phyloP scores from a whole-genome alignment of 352 stramenopile species.

The Globisporangium paddicum region DNA sequence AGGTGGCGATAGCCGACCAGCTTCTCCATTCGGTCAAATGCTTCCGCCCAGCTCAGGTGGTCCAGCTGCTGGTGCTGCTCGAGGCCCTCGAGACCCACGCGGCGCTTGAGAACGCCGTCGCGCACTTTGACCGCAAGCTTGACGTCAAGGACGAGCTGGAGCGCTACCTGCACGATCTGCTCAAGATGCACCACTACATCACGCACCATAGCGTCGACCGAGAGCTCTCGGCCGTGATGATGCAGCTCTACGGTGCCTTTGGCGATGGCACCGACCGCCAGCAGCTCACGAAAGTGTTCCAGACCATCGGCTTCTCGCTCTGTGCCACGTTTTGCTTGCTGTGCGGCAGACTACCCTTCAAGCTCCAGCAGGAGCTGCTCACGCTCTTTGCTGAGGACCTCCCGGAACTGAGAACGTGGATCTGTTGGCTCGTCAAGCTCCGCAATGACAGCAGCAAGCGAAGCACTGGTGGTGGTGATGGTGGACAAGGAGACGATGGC shows the following conservation, averaged over 20 bases:
- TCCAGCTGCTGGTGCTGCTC: slow-evolving; percentile 29
- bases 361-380: slow-evolving; percentile 52
- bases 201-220: slow-evolving; percentile 29
- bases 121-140: slow-evolving; percentile 50
- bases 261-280: slow-evolving; percentile 37
- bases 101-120: slow-evolving; percentile 10
- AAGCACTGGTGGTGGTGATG: neutral
- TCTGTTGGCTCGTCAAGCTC: slow-evolving; percentile 32
- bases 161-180: slow-evolving; percentile 48
- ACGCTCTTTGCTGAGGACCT: slow-evolving; percentile 40
- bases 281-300: slow-evolving; percentile 48
- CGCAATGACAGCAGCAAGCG: slow-evolving; percentile 6
- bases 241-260: slow-evolving; percentile 40
- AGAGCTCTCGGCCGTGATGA: slow-evolving; percentile 17
- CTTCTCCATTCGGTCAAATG: slow-evolving; percentile 29
- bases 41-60: slow-evolving; percentile 40
- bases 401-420: slow-evolving; percentile 41
- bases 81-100: slow-evolving; percentile 13
- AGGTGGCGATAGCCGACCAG: slow-evolving; percentile 27
- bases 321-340: slow-evolving; percentile 36
- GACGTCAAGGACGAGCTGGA: slow-evolving; percentile 59
- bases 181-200: slow-evolving; percentile 53
- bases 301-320: slow-evolving; percentile 32
- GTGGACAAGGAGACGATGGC: slow-evolving; percentile 1
- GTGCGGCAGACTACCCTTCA: slow-evolving; percentile 30